phyloP scores from a whole-genome alignment of 2,329 filamentous ascomycete species.

The Pestalotiopsis sp. region DNA sequence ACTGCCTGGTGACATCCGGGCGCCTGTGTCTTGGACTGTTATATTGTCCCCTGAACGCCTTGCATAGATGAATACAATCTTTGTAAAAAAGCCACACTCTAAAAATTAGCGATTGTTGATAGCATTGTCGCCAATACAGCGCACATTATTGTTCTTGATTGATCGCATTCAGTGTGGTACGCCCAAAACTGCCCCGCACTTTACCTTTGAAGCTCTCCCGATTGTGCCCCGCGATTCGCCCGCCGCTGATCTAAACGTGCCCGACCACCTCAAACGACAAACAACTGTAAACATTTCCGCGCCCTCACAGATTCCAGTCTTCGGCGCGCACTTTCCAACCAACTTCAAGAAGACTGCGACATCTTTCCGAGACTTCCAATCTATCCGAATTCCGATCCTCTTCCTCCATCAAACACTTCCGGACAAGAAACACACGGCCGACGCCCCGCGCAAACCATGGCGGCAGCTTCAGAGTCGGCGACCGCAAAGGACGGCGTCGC shows the following conservation, averaged over 20 bases:
- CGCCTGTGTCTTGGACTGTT: not conserved
- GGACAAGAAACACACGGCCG: not conserved
- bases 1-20: slow-evolving; percentile 1
- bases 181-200: slow-evolving; percentile 8
- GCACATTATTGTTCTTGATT: not conserved
- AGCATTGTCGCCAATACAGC: not conserved
- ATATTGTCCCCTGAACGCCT: not conserved
- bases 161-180: not conserved
- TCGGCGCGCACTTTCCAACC: not conserved
- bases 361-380: not conserved
- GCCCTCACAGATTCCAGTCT: not conserved
- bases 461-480: slow-evolving; percentile 1
- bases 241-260: not conserved
- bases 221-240: not conserved
- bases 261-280: not conserved
- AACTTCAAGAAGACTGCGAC: not conserved
- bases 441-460: not conserved
- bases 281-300: not conserved
- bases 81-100: not conserved
- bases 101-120: not conserved
- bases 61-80: not conserved
- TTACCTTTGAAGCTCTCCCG: not conserved
- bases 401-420: not conserved
- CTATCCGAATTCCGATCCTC: not conserved
- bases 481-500: slow-evolving; percentile 17